Evolutionary conservation across 2,329 filamentous ascomycete genomes (phyloP), one percentile per base, ranked within the genome.

Genomic region (Colletotrichum chrysophilum): DNA sequence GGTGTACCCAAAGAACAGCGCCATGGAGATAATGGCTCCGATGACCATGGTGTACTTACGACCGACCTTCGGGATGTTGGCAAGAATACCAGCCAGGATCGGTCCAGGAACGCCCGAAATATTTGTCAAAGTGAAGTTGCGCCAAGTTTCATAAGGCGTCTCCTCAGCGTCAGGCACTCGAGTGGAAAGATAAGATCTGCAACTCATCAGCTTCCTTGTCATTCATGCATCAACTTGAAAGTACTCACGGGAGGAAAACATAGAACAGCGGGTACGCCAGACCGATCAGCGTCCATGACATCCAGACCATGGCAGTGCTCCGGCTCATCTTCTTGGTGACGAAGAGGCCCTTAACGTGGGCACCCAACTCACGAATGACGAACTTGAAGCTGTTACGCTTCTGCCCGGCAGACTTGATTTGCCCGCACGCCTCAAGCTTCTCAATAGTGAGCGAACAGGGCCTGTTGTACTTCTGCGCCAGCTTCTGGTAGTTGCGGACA

Each of bases 1-100:
- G 0, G 94, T 95, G 82, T 95, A 95, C 6, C 90, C 92, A 80
- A 95, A 95, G 86, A 95, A 94, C 83, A 96, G 94, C 4, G 87
- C 87, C 87, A 93, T 91, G 21, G 92, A 94, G 43, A 93, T 79
- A 7, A 94, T 82, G 0, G 93, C 92, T 3, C 93, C 93, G 60
- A 94, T 88, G 18, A 88, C 88, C 90, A 93, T 92, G 18, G 92
- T 93, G 79, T 93, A 93, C 73, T 88, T 88, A 56, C 93, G 88
- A 4, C 93, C 93, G 76, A 93, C 87, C 32, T 91, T 81, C 72
- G 83, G 86, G 4, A 86, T 86, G 76, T 91, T 89, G 81, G 92
- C 93, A 87, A 95, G 89, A 80, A 88, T 91, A 0, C 91, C 93
- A 0, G 94, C 94, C 1, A 95, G 84, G 2, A 95, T 87, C 0